These are phyloP conservation scores for Lepidium sativum DNA, from an alignment of 345 rosid genomes.

Conservation along the genomic window DNA sequence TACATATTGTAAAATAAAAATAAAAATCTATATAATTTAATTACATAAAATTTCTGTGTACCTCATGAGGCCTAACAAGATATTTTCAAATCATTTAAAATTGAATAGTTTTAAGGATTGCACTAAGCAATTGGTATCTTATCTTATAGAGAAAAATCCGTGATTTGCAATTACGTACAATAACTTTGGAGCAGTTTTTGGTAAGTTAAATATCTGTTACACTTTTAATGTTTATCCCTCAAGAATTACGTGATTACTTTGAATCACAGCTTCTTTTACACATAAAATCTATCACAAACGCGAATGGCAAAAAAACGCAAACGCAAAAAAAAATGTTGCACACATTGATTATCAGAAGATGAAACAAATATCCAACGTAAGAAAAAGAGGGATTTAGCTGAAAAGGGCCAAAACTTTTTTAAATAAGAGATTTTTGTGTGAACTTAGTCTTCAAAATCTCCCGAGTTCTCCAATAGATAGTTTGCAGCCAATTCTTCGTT, in stretches of 20 bases:
- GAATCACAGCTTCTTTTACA: background rate
- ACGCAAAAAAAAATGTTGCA: background rate
- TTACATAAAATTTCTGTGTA: too few relatives aligned
- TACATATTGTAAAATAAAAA: too few relatives aligned
- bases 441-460: conserved; percentile 82
- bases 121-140: background rate
- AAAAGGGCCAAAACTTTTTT: conserved; percentile 18
- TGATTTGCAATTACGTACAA: conserved; percentile 9
- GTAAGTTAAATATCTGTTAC: conserved; percentile 11
- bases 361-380: background rate
- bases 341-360: background rate
- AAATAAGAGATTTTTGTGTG: background rate
- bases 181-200: background rate
- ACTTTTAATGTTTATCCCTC: conserved; percentile 14
- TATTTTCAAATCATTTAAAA: too few relatives aligned
- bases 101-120: background rate
- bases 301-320: background rate
- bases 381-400: background rate
- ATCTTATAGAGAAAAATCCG: background rate
- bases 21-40: too few relatives aligned
- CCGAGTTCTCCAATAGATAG: conserved; percentile 87
- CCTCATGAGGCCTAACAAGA: too few relatives aligned
- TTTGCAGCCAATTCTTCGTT: conserved; percentile 97
- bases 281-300: conserved; percentile 10
- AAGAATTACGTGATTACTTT: conserved; percentile 20